Percentiles rank a stretch among this genome's conserved stretches.
Conservation (phyloP, 2,329 filamentous ascomycete species). For the Apiospora kogelbergensis region DNA sequence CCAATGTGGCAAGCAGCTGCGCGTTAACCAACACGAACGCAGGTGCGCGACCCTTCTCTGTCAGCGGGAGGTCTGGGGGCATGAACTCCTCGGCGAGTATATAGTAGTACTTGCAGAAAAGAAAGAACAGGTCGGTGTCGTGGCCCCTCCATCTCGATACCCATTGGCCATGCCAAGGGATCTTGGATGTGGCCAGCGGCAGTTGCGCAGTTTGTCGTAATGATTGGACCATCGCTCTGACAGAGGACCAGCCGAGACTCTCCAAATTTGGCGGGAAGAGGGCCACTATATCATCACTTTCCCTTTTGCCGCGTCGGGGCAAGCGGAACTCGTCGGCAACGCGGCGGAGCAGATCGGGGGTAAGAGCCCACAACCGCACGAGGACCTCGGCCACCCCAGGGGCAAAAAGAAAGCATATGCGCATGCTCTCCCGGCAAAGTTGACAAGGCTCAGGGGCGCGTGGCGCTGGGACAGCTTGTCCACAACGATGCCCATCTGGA, state of each 20-base stretch:
- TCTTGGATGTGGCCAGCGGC: constrained; percentile 67
- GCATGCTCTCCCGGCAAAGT: constrained; percentile 86
- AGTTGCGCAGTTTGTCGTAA: constrained; percentile 66
- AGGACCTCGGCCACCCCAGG: constrained; percentile 83
- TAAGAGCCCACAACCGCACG: constrained; percentile 76
- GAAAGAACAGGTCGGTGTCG: constrained; percentile 87
- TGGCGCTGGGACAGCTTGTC: constrained; percentile 84
- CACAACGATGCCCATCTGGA: constrained; percentile 83
- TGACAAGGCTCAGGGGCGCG: constrained; percentile 64
- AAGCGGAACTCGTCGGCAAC: constrained; percentile 69
- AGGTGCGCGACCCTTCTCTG: constrained; percentile 65
- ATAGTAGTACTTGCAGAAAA: constrained; percentile 88
- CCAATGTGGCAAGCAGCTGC: constrained; percentile 75
- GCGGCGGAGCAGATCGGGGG: constrained; percentile 67
- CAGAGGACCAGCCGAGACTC: constrained; percentile 56
- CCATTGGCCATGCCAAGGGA: constrained; percentile 88
- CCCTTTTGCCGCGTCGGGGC: constrained; percentile 52
- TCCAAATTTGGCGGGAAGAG: constrained; percentile 69
- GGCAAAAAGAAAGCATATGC: constrained; percentile 94
- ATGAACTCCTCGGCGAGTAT: constrained; percentile 74
- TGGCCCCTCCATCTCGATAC: constrained; percentile 80
- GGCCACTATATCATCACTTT: constrained; percentile 64
- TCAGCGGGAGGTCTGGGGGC: constrained; percentile 51
- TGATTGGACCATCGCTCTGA: constrained; percentile 47
- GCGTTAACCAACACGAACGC: constrained; percentile 80